Evolutionary conservation across 176 grass and related monocot species (phyloP).

Genomic region (Ensete ventricosum): DNA sequence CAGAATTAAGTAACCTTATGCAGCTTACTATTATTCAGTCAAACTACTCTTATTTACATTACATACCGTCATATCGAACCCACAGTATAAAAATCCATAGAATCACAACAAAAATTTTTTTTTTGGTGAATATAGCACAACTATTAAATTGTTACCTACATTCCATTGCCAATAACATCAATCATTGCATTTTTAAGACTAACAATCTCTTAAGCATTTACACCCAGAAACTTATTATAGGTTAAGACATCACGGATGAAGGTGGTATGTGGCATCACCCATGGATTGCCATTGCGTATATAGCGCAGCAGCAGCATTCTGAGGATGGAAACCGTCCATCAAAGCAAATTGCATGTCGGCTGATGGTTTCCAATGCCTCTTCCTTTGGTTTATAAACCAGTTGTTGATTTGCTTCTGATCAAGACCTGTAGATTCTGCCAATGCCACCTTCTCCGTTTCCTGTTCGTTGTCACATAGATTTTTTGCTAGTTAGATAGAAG

Average conservation of each 20-base stretch:
- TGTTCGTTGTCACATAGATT: conserved; percentile 4
- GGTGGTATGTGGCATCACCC: conserved; percentile 29
- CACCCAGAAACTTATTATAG: too few species aligned
- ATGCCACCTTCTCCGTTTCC: conserved; percentile 69
- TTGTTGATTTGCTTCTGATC: conserved; percentile 96
- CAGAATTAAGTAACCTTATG: too few species aligned
- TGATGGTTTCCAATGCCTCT: conserved; percentile 84
- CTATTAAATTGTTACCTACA: too few species aligned
- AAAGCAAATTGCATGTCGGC: conserved; percentile 47
- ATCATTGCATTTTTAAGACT: too few species aligned
- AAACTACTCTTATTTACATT: neutral
- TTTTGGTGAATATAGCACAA: too few species aligned
- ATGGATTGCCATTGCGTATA: conserved; percentile 45
- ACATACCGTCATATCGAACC: neutral
- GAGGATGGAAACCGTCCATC: conserved; percentile 47
- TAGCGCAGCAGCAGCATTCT: conserved; percentile 12
- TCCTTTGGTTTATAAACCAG: conserved; percentile 99
- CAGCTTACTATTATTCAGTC: neutral
- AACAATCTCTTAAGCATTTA: too few species aligned
- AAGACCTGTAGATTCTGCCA: conserved; percentile 68
- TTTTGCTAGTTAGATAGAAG: too few species aligned
- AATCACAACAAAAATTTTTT: neutral
- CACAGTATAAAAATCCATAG: neutral
- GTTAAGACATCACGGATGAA: neutral
- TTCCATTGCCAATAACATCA: too few species aligned